phyloP scores from a whole-genome alignment of 345 rosid species.

The Hibiscus tridactylites region DNA sequence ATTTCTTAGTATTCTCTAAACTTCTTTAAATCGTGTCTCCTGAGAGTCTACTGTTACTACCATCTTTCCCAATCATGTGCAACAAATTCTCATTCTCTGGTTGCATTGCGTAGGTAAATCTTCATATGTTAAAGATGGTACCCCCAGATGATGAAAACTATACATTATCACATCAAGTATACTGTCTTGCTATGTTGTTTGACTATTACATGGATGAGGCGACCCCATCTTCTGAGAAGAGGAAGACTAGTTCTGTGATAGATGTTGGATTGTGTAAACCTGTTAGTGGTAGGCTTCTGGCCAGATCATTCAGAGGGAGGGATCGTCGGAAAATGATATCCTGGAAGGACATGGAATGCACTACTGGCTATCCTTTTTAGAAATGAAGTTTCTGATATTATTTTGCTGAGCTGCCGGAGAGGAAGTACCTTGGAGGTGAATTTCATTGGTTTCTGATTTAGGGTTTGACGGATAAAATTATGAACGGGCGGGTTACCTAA shows the following conservation, averaged over 20 bases:
- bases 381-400: not conserved
- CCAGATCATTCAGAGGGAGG: conserved; percentile 79
- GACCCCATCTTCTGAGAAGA: conserved; percentile 37
- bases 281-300: conserved; percentile 53
- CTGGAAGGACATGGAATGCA: conserved; percentile 68
- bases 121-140: conserved; percentile 57
- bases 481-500: not conserved
- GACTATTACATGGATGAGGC: conserved; percentile 64
- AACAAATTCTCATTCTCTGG: conserved; percentile 2
- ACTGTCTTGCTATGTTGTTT: conserved; percentile 73
- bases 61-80: not conserved
- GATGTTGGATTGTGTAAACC: conserved; percentile 87
- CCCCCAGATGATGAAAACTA: conserved; percentile 53
- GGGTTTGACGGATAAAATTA: too few species aligned
- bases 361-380: conserved; percentile 19
- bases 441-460: not conserved
- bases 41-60: not conserved
- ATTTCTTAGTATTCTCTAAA: not conserved
- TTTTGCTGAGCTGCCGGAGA: not conserved
- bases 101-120: conserved; percentile 51
- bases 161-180: conserved; percentile 60
- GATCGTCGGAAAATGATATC: conserved; percentile 86
- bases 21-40: not conserved
- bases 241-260: conserved; percentile 44
- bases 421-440: not conserved